A percentile compares a stretch with the other conserved stretches of the same genome.
Evolutionary conservation across 2,329 filamentous ascomycete genomes (phyloP).

Genomic region (Fusarium buharicum): DNA sequence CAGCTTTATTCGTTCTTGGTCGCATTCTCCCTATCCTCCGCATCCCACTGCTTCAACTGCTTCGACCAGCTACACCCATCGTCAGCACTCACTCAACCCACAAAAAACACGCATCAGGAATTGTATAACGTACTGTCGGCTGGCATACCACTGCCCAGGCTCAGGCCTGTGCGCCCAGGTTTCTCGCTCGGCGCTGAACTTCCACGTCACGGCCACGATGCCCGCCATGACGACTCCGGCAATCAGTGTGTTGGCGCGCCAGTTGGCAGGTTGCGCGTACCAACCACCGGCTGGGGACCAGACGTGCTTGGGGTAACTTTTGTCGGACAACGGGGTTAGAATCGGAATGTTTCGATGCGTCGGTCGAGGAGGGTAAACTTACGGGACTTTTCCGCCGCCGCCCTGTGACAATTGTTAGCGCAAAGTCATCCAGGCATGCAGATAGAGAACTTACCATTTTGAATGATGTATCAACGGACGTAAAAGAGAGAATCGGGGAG

Average conservation of each 20-base stretch:
- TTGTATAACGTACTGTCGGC: constrained; percentile 75
- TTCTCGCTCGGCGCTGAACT: constrained; percentile 78
- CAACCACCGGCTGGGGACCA: constrained; percentile 98
- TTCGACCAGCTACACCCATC: constrained; percentile 55
- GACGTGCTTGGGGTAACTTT: constrained; percentile 96
- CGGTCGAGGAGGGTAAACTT: constrained; percentile 50
- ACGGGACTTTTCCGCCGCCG: constrained; percentile 76
- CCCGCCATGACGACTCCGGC: constrained; percentile 75
- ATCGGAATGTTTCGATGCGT: constrained; percentile 23
- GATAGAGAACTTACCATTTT: constrained; percentile 64
- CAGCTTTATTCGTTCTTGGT: constrained; percentile 43
- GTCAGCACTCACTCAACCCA: constrained; percentile 34
- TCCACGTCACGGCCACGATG: constrained; percentile 75
- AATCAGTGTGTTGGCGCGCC: constrained; percentile 89
- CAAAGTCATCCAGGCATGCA: neutral
- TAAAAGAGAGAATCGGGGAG: constrained; percentile 40
- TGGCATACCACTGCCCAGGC: constrained; percentile 81
- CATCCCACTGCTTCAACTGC: constrained; percentile 58
- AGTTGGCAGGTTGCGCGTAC: constrained; percentile 95
- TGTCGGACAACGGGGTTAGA: constrained; percentile 22
- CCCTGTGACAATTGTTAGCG: constrained; percentile 66
- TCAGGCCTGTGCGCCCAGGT: constrained; percentile 79
- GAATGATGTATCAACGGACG: constrained; percentile 53
- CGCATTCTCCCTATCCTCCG: constrained; percentile 52
- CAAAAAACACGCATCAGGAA: neutral